Evolutionary conservation across 2,329 filamentous ascomycete species (phyloP), one percentile per base, ranked within the genome.

Genomic region (Epichloe glyceriae): DNA sequence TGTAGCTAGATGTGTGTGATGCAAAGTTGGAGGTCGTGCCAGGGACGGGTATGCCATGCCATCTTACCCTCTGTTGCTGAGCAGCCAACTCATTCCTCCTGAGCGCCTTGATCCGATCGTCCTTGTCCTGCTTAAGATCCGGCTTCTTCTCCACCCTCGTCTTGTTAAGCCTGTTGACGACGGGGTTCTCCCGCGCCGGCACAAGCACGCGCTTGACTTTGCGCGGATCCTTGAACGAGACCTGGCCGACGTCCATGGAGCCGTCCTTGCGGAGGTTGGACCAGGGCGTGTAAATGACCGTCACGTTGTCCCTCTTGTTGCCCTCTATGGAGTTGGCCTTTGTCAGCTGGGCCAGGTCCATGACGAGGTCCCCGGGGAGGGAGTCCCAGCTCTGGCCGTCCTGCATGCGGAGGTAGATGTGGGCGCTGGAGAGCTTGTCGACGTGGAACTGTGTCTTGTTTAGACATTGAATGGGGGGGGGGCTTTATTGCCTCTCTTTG

Each of bases 301-400:
- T 95, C 61, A 98, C 75, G 69, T 97, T 97, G 68, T 97, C 91
- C 68, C 96, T 97, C 70, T 98, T 98, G 74, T 98, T 98, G 56
- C 93, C 93, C 73, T 98, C 93, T 60, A 98, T 98, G 52, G 89
- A 96, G 71, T 98, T 98, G 55, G 93, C 93, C 71, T 98, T 98
- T 52, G 93, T 98, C 60, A 98, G 75, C 68, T 98, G 93, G n/a
- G 87, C 93, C 61, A 93, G 88, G 68, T 98, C 93, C 57, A 76
- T 79, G 53, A 98, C 65, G 30, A 98, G 75, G 3, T 80, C 79
- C 54, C 80, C 64, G 0, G 87, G 82, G 53, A 98, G 88, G 42
- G 75, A 69, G 47, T 96, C 89, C 93, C 93, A 98, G 40, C 78
- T 74, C 58, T 93, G 81, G 52, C 82, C 85, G 42, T 91, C 83